phyloP scores from a whole-genome alignment of 139 green algal species.

The Nannochloris sp. region DNA sequence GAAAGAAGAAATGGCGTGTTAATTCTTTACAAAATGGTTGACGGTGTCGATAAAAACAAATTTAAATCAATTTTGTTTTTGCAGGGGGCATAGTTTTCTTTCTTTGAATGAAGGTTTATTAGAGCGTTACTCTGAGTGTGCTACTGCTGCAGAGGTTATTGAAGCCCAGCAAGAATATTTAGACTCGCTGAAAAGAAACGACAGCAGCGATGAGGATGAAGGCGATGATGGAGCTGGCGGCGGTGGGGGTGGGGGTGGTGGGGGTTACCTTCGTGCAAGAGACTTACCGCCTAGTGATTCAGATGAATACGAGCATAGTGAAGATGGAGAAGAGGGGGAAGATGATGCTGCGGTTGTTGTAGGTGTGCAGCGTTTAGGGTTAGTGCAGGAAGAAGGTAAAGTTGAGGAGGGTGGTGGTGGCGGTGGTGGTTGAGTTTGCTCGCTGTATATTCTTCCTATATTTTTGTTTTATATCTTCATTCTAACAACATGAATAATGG shows the following conservation, averaged over 20 bases:
- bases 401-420: background rate
- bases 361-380: too few species aligned
- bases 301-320: conserved; percentile 5
- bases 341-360: background rate
- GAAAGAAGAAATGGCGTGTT: background rate
- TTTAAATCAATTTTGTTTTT: background rate
- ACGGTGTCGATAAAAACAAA: background rate
- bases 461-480: too few species aligned
- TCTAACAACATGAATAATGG: too few species aligned
- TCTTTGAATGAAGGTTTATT: conserved; percentile 82
- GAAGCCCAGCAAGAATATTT: conserved; percentile 64
- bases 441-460: background rate
- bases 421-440: background rate
- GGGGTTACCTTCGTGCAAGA: conserved; percentile 33
- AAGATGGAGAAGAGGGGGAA: conserved; percentile 5
- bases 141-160: conserved; percentile 71
- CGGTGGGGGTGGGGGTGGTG: background rate
- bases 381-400: background rate
- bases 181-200: conserved; percentile 4
- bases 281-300: conserved; percentile 38
- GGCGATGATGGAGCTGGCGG: background rate
- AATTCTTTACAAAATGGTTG: background rate
- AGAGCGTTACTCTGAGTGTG: conserved; percentile 69
- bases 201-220: background rate
- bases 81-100: conserved; percentile 87